Base-by-base conservation (phyloP, 331 rosid genomes). In the Quercus lobata region DNA sequence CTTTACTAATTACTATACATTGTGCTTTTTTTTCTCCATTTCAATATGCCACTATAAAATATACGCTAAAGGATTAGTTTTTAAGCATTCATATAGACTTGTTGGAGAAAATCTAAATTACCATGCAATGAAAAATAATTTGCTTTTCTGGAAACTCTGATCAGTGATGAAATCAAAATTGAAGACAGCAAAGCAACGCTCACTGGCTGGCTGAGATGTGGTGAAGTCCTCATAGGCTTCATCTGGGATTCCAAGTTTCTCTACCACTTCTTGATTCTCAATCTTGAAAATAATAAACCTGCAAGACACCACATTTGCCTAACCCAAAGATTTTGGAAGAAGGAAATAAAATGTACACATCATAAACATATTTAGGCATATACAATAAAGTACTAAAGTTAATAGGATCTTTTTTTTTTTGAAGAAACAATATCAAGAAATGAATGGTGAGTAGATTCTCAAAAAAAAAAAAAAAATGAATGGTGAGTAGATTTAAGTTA, bases 41-140 rank as follows among this genome's bases (percentile, higher is more conserved):
- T 61, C 18, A 16, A 24, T 25, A 25, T 61, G 35, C 19, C 5
- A 61, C 32, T 25, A 61, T 22, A n/a, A 7, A 7, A 37, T 37
- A 37, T 61, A 61, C 69, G 1, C 10, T 8, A 7, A 30, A 2
- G 9, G 27, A 10, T 6, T 57, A 57, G 9, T 17, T 17, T 57
- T 57, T 57, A 65, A 27, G 49, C 63, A n/a, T 61, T 37, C 44
- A 37, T 37, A 22, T 19, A 21, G 2, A 54, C 25, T 18, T 37
- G 66, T 4, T 37, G 24, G 70, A 34, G 60, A 49, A 57, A 69
- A 27, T 15, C 17, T 0, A 55, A 53, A 9, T 87, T 88, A 91
- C 98, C 98, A 91, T n/a, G 96, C 97, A 65, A 94, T 88, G 90
- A 94, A 94, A 90, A 87, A 91, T 79, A 94, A 92, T 90, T 94